Evolutionary conservation across 2,329 filamentous ascomycete species (phyloP).

Genomic region (Colletotrichum eleusines): DNA sequence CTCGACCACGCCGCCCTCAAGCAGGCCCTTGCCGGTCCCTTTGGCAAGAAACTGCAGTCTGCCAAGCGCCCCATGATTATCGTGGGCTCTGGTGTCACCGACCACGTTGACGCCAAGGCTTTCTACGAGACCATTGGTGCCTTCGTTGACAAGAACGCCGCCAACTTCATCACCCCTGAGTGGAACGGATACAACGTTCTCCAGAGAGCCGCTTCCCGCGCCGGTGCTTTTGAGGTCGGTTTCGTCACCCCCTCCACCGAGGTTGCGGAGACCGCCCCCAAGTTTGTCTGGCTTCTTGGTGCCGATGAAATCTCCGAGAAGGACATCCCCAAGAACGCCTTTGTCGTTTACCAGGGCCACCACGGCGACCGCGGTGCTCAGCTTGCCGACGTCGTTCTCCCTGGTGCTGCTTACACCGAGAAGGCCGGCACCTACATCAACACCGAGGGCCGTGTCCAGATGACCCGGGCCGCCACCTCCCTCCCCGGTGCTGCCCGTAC

Average conservation of each 20-base stretch:
- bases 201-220: conserved; percentile 91
- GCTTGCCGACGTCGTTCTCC: conserved; percentile 92
- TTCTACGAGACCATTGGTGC: conserved; percentile 91
- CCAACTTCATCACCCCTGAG: conserved; percentile 87
- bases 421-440: conserved; percentile 97
- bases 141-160: conserved; percentile 93
- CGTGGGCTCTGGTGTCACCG: conserved; percentile 90
- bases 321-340: conserved; percentile 95
- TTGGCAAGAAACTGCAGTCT: conserved; percentile 90
- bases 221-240: conserved; percentile 94
- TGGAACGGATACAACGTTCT: conserved; percentile 99
- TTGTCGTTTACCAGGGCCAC: conserved; percentile 97
- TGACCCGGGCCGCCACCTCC: conserved; percentile 89
- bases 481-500: conserved; percentile 91
- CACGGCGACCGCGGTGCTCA: conserved; percentile 95
- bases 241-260: conserved; percentile 87
- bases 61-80: conserved; percentile 98
- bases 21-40: conserved; percentile 84
- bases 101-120: conserved; percentile 90
- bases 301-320: conserved; percentile 89
- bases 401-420: conserved; percentile 95
- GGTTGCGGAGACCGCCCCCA: conserved; percentile 87
- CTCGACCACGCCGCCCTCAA: conserved; percentile 84
- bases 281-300: conserved; percentile 96
- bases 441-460: conserved; percentile 95